Evolutionary conservation across 345 rosid genomes (phyloP).

Genomic region (Triadica sebifera): DNA sequence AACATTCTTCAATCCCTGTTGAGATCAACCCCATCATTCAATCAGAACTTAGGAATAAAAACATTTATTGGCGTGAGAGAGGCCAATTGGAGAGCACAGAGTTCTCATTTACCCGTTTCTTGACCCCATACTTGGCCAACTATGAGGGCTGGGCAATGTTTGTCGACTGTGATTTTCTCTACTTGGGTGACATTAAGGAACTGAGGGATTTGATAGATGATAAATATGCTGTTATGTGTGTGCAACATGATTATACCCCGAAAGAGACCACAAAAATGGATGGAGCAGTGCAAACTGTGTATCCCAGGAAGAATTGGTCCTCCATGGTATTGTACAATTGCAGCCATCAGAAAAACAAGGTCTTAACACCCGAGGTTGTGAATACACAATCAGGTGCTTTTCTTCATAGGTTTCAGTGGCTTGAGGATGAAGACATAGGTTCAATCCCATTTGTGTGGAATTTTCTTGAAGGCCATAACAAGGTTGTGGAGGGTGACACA

Average conservation of each 20-base stretch:
- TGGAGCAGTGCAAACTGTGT: constrained; percentile 87
- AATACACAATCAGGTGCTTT: constrained; percentile 79
- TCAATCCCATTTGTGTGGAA: constrained; percentile 87
- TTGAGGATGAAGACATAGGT: constrained; percentile 81
- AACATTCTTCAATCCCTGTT: constrained; percentile 72
- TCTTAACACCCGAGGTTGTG: constrained; percentile 61
- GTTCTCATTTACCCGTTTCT: constrained; percentile 88
- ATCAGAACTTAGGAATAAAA: constrained; percentile 66
- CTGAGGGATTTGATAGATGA: constrained; percentile 73
- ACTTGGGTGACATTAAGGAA: constrained; percentile 76
- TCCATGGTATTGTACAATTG: constrained; percentile 97
- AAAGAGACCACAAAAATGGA: constrained; percentile 96
- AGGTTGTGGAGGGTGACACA: constrained; percentile 58
- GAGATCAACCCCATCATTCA: constrained; percentile 79
- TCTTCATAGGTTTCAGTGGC: constrained; percentile 98
- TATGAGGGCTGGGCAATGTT: constrained; percentile 97
- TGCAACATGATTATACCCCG: constrained; percentile 87
- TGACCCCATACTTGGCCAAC: constrained; percentile 75
- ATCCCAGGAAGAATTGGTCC: constrained; percentile 98
- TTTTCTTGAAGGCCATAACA: constrained; percentile 94
- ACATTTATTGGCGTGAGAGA: constrained; percentile 80
- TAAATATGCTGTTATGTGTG: constrained; percentile 91
- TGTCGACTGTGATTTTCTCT: constrained; percentile 93
- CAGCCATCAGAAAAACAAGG: constrained; percentile 84
- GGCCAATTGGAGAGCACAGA: constrained; percentile 90